phyloP scores from a whole-genome alignment of 2,329 filamentous ascomycete genomes.

The Cladorrhinum sp. region DNA sequence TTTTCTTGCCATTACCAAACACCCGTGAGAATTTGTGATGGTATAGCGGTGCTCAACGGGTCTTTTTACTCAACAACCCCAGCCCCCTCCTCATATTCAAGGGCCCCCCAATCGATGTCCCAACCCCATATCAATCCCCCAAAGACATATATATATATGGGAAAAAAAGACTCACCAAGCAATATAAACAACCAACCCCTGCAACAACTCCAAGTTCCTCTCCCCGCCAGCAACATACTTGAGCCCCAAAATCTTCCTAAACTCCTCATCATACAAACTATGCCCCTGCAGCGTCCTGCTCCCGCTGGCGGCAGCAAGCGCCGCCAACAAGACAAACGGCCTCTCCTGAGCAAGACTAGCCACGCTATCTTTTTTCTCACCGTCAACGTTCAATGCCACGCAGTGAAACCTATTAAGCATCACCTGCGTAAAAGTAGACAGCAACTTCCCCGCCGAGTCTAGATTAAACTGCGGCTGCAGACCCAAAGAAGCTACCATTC shows the following conservation, averaged over 20 bases:
- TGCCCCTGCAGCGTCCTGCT: conserved; percentile 50
- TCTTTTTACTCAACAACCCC: no score
- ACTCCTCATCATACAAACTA: conserved; percentile 55
- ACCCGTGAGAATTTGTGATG: no score
- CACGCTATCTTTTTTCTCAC: conserved; percentile 35
- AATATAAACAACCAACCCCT: conserved; percentile 56
- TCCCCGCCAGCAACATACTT: conserved; percentile 58
- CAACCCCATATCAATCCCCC: no score
- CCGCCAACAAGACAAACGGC: conserved; percentile 54
- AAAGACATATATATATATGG: background rate
- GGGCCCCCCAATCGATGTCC: no score
- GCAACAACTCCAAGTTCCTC: conserved; percentile 54
- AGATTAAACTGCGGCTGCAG: conserved; percentile 55
- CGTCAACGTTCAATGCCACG: conserved; percentile 39
- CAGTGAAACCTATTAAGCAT: conserved; percentile 47
- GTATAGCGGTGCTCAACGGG: no score
- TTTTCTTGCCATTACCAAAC: no score
- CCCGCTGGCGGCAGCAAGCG: conserved; percentile 50
- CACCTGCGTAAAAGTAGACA: conserved; percentile 40
- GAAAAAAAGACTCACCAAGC: conserved; percentile 46
- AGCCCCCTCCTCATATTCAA: no score
- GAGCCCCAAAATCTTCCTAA: conserved; percentile 53
- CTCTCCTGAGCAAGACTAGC: conserved; percentile 41
- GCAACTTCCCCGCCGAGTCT: conserved; percentile 47
- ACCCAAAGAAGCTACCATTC: conserved; percentile 32